Base-by-base conservation (phyloP, 352 stramenopile species). In the Phytophthora sojae region DNA sequence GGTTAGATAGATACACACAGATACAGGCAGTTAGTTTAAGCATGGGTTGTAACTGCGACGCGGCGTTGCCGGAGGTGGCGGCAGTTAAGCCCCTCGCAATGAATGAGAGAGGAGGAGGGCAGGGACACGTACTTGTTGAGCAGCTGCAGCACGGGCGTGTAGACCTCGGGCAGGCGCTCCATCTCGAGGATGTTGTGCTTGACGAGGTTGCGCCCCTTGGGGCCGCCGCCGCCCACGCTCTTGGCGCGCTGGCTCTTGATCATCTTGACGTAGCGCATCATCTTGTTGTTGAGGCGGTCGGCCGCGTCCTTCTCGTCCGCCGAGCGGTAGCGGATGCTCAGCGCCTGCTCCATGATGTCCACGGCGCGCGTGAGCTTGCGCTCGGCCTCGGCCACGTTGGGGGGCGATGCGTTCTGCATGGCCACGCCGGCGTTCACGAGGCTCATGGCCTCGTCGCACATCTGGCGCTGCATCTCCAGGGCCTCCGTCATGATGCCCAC, bases 221-320 rank as follows among this genome's bases (percentile, higher is more conserved):
- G 45, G 0, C 68, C 68, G 1, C 64, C 69, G 15, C 73, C 75
- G 14, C 30, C 71, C 5, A 83, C 35, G 30, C 70, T 79, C 58
- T 90, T 90, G 39, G 83, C 81, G 3, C 82, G 82, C 58, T 95
- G 88, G 39, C 81, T 91, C 53, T 86, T 88, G 70, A 95, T 95
- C 88, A 95, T 93, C 63, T 95, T 93, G 21, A 93, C 85, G 56
- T 95, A 95, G 6, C 88, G 83, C 54, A 81, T 83, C 85, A 95
- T 95, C 71, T 95, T 95, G 75, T 85, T 93, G 69, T 89, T 89
- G 3, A 93, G 60, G 3, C 83, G 78, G 39, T 86, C 73, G 21
- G 79, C 80, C 26, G 85, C 88, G 26, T 95, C 85, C 50, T 85
- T 83, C 63, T 95, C 88, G 51, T 93, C 88, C 8, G 75, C 66